These are phyloP conservation scores for Zhuliangozyma blackwelliae DNA, from an alignment of 1,139 yeast genomes.

Conservation along the genomic window DNA sequence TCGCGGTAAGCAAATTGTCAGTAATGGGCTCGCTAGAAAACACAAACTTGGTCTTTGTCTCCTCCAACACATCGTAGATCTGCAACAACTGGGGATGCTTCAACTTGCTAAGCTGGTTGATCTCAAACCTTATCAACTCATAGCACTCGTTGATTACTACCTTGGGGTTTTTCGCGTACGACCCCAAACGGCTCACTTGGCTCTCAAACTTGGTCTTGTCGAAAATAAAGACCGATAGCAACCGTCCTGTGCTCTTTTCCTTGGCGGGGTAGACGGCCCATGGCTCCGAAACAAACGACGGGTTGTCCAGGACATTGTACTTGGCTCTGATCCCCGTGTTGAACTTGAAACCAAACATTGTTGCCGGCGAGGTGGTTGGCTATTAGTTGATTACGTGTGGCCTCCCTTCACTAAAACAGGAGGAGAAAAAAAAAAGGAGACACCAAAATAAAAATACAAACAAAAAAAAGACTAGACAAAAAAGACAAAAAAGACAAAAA, in stretches of 20 bases:
- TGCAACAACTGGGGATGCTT: conserved; percentile 86
- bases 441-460: no score
- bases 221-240: conserved; percentile 80
- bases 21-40: conserved; percentile 84
- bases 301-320: conserved; percentile 70
- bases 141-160: conserved; percentile 37
- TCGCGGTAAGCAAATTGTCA: conserved; percentile 46
- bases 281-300: conserved; percentile 73
- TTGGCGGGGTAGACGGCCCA: conserved; percentile 88
- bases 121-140: conserved; percentile 44
- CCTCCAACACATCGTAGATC: conserved; percentile 83
- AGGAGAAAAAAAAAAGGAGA: no score
- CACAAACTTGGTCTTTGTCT: conserved; percentile 68
- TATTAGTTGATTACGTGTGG: no score
- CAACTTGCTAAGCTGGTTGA: conserved; percentile 68
- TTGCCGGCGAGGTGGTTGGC: not conserved
- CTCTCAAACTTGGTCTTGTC: conserved; percentile 76
- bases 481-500: no score
- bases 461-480: no score
- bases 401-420: no score
- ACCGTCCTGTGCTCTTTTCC: conserved; percentile 51
- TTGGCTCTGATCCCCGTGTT: conserved; percentile 69
- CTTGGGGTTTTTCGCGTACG: conserved; percentile 35
- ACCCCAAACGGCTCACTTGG: conserved; percentile 42
- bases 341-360: conserved; percentile 38